A percentile compares a stretch with the other conserved stretches of the same genome.
phyloP scores from a whole-genome alignment of 2,329 filamentous ascomycete genomes.

The Paecilomyces dactylethromorphus region DNA sequence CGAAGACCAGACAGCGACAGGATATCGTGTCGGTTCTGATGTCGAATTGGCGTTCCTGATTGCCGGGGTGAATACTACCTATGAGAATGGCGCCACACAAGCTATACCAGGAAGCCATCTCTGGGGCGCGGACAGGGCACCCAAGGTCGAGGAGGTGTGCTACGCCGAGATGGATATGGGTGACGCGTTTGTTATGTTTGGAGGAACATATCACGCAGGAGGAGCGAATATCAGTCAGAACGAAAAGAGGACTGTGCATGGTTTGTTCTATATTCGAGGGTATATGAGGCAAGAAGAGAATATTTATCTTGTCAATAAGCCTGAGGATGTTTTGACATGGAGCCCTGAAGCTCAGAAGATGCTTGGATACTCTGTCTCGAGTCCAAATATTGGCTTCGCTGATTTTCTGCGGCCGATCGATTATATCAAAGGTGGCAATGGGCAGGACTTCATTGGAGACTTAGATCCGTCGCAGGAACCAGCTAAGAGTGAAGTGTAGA shows the following conservation, averaged over 20 bases:
- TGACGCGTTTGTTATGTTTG: conserved; percentile 35
- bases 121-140: conserved; percentile 33
- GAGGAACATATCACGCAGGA: conserved; percentile 36
- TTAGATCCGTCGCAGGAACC: background rate
- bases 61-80: conserved; percentile 34
- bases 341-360: background rate
- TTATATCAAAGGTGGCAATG: background rate
- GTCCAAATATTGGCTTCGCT: background rate
- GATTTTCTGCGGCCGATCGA: background rate
- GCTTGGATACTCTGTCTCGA: background rate
- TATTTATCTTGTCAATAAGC: background rate
- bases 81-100: conserved; percentile 37
- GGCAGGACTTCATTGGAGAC: background rate
- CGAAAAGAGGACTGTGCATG: conserved; percentile 1
- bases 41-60: conserved; percentile 8
- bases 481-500: background rate
- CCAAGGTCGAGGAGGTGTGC: conserved; percentile 31
- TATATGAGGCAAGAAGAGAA: background rate
- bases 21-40: conserved; percentile 24
- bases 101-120: conserved; percentile 36
- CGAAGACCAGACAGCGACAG: conserved; percentile 30
- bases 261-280: background rate
- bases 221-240: conserved; percentile 28
- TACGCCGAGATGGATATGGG: conserved; percentile 35
- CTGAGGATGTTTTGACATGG: background rate